These are phyloP conservation scores for Apophysomyces sp. DNA, from an alignment of 371 early-diverging fungal genomes.

Conservation along the genomic window DNA sequence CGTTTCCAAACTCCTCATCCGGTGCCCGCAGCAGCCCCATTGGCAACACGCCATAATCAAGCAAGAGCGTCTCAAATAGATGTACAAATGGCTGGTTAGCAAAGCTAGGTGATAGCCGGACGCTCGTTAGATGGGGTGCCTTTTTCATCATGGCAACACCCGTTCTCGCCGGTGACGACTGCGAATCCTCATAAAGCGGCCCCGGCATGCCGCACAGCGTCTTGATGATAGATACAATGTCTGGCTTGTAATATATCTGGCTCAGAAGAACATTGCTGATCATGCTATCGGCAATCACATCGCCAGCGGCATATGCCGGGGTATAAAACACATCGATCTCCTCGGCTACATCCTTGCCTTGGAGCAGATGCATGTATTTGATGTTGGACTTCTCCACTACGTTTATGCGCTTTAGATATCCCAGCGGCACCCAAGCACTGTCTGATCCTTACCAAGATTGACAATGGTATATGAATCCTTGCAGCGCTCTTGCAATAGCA, in stretches of 20 bases:
- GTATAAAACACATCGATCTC: conserved; percentile 38
- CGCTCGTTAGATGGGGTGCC: conserved; percentile 31
- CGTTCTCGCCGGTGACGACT: conserved; percentile 21
- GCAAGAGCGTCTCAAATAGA: conserved; percentile 40
- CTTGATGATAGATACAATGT: conserved; percentile 53
- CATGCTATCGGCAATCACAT: conserved; percentile 45
- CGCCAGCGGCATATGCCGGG: conserved; percentile 52
- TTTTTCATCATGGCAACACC: conserved; percentile 8
- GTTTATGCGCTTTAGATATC: not conserved
- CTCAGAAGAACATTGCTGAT: conserved; percentile 47
- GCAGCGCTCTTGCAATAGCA: conserved; percentile 22
- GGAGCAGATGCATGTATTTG: conserved; percentile 44
- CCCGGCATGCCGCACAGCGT: conserved; percentile 52
- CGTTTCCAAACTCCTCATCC: conserved; percentile 42
- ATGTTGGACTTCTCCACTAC: conserved; percentile 48
- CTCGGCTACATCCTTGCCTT: conserved; percentile 37
- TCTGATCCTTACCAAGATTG: conserved; percentile 21
- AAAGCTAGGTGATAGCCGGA: conserved; percentile 36
- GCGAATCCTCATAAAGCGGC: conserved; percentile 26
- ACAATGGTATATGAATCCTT: conserved; percentile 31
- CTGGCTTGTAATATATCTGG: conserved; percentile 53
- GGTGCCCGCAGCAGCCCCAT: conserved; percentile 47
- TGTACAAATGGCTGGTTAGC: conserved; percentile 35
- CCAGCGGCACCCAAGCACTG: not conserved
- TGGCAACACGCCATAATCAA: conserved; percentile 40